These are phyloP conservation scores for Hygrophila difformis DNA, from an alignment of 257 asterid genomes.

Conservation along the genomic window DNA sequence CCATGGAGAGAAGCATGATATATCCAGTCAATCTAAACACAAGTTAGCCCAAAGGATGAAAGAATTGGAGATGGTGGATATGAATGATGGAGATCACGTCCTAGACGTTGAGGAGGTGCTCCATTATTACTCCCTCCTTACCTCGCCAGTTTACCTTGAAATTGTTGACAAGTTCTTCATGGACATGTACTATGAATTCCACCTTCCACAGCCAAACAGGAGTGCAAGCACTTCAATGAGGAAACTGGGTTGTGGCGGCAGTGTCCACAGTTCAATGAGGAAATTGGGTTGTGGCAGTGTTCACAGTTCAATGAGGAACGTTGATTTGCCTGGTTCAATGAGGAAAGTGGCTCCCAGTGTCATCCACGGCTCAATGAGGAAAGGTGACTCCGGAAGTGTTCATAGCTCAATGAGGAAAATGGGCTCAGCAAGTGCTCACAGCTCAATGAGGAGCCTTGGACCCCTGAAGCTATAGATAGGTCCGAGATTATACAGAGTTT, in stretches of 20 bases:
- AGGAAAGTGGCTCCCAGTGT: neutral
- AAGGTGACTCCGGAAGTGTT: constrained; percentile 9
- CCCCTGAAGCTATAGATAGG: constrained; percentile 48
- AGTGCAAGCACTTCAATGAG: constrained; percentile 16
- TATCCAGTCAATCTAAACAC: constrained; percentile 17
- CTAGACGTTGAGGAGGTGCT: constrained; percentile 77
- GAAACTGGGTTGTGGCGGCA: neutral
- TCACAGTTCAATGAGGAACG: neutral
- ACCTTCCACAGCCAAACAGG: constrained; percentile 13
- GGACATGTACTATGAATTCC: constrained; percentile 48
- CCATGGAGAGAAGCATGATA: neutral
- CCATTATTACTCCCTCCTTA: constrained; percentile 58
- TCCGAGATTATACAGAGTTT: too few relatives aligned
- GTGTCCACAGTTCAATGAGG: neutral
- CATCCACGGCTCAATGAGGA: constrained; percentile 16
- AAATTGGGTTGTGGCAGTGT: neutral
- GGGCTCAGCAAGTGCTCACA: constrained; percentile 24
- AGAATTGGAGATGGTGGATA: constrained; percentile 68
- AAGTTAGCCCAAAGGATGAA: constrained; percentile 46
- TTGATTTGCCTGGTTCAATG: neutral
- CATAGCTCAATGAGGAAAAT: constrained; percentile 42
- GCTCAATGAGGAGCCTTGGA: constrained; percentile 55
- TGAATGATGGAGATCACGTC: constrained; percentile 52
- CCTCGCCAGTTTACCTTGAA: constrained; percentile 49
- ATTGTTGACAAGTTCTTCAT: constrained; percentile 55